Percentiles rank a stretch among this genome's conserved stretches.
These are phyloP conservation scores for Corchorus capsularis DNA, from an alignment of 345 rosid genomes.

Conservation along the genomic window DNA sequence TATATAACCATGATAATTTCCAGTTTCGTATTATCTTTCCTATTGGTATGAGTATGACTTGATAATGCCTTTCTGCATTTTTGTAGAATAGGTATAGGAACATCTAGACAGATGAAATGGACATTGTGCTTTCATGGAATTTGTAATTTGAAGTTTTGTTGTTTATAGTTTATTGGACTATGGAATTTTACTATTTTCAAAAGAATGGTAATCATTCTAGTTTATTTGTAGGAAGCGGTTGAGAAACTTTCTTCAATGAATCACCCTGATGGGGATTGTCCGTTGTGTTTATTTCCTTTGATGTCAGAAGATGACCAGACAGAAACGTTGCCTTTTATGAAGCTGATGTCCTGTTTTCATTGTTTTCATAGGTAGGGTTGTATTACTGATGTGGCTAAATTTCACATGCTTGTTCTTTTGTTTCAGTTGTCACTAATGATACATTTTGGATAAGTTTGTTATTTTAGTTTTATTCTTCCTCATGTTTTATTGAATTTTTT, in stretches of 20 bases:
- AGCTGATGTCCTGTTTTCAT: conserved; percentile 98
- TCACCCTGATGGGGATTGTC: conserved; percentile 90
- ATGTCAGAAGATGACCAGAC: conserved; percentile 50
- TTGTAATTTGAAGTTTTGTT: background rate
- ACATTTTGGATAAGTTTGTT: background rate
- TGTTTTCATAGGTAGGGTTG: conserved; percentile 79
- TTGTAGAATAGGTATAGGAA: conserved; percentile 7
- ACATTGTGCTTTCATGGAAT: background rate
- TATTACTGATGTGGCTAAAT: no score
- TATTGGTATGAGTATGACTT: background rate
- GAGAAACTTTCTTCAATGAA: conserved; percentile 82
- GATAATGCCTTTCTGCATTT: background rate
- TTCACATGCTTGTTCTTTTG: background rate
- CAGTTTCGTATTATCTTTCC: background rate
- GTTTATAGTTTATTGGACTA: background rate
- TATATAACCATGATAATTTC: background rate
- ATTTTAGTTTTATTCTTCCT: conserved; percentile 20
- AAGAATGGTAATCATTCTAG: background rate
- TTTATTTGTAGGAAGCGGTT: conserved; percentile 70
- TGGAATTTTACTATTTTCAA: background rate
- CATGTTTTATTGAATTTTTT: conserved; percentile 11
- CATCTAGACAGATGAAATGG: background rate
- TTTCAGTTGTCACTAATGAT: conserved; percentile 10
- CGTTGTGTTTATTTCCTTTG: conserved; percentile 76
- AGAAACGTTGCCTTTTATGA: conserved; percentile 73